Conservation (phyloP, 495 filamentous ascomycete species). For the Venustampulla echinocandica region DNA sequence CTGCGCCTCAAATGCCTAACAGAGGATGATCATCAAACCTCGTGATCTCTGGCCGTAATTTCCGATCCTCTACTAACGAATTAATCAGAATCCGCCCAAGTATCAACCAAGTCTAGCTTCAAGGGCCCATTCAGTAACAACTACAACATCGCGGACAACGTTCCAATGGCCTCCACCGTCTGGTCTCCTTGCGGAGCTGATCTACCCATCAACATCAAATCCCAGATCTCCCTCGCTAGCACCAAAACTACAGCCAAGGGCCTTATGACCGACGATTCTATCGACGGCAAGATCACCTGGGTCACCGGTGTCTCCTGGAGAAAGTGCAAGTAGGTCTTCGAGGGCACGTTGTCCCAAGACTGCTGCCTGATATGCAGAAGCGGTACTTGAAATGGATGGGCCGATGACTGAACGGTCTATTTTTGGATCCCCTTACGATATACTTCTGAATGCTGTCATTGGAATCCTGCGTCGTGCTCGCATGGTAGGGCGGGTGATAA, state of each 20-base stretch:
- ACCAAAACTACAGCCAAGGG: not conserved
- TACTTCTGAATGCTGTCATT: too few relatives aligned
- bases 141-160: constrained; percentile 23
- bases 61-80: not conserved
- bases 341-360: too few relatives aligned
- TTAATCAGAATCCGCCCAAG: not conserved
- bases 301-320: not conserved
- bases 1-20: not conserved
- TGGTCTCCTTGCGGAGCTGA: constrained; percentile 27
- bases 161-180: constrained; percentile 20
- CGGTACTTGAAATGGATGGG: too few relatives aligned
- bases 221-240: constrained; percentile 15
- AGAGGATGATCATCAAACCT: not conserved
- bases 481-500: too few relatives aligned
- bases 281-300: not conserved
- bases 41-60: constrained; percentile 2
- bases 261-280: not conserved
- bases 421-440: too few relatives aligned
- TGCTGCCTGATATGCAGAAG: too few relatives aligned
- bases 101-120: not conserved
- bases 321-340: constrained; percentile 2
- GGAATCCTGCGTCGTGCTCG: too few relatives aligned
- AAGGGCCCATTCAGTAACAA: constrained; percentile 3
- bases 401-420: too few relatives aligned
- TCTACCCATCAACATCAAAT: constrained; percentile 30